Evolutionary conservation across 352 stramenopile species (phyloP), one percentile per base, ranked within the genome.

Genomic region (Pythium guiyangense): DNA sequence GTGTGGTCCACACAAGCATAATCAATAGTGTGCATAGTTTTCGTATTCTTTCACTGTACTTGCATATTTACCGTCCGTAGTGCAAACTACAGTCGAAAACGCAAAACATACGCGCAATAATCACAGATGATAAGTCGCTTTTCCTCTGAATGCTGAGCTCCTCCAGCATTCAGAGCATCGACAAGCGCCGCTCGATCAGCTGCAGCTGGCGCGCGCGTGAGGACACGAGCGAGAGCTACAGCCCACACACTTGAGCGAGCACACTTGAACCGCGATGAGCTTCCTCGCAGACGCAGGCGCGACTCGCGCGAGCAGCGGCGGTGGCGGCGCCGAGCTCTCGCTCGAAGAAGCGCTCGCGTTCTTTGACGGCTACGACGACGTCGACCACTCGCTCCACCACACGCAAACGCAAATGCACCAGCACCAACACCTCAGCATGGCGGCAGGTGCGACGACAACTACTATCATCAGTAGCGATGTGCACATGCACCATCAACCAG

Each of bases 301-400:
- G 17, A 48, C 18, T 15, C n/a, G 29, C 52, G 4, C 6, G 27
- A 25, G 53, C 44, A 37, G 12, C 12, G n/a, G 26, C 18, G 40
- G 15, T 25, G 22, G 26, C 52, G 37, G 11, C 46, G 42, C 10
- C n/a, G 57, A 63, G 49, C 18, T 63, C 29, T 63, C 57, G 42
- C 49, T 63, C 40, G 57, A 63, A 57, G 57, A 63, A 48, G 57
- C 57, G 39, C 57, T 63, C 49, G 57, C 57, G 42, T 63, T 63
- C 57, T 63, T 63, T 27, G 57, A 63, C 49, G 49, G 49, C 57
- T 63, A 49, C 43, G 57, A 63, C 25, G 49, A 49, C 43, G 57
- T 57, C 25, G 49, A 63, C 15, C 57, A 34, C 15, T 25, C 34
- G 37, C 37, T 31, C 25, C 53, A 47, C 3, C 37, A 51, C 15